Evolutionary conservation across 1,284 basidiomycete genomes (phyloP).

Genomic region (Ustilago shanxiensis): DNA sequence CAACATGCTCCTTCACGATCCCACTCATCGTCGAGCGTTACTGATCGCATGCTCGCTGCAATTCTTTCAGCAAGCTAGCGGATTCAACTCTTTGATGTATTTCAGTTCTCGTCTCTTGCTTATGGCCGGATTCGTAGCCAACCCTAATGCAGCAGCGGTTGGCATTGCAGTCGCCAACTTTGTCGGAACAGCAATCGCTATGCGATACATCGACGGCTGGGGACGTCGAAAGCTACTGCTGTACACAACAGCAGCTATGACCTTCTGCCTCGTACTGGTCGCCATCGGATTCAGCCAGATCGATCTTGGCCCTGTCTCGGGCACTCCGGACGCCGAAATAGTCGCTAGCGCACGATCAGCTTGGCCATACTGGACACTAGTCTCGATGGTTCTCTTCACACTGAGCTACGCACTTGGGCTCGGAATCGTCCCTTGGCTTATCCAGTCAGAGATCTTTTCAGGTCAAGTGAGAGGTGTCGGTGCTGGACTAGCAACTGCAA

Average conservation of each 20-base stretch:
- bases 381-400: slow-evolving; percentile 51
- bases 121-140: slow-evolving; percentile 59
- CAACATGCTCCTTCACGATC: slow-evolving; percentile 34
- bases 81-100: slow-evolving; percentile 55
- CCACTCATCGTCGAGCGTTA: slow-evolving; percentile 44
- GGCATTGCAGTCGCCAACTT: slow-evolving; percentile 62
- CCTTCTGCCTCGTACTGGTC: slow-evolving; percentile 47
- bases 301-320: slow-evolving; percentile 25
- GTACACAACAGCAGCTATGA: slow-evolving; percentile 52
- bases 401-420: slow-evolving; percentile 61
- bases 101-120: slow-evolving; percentile 51
- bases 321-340: slow-evolving; percentile 7
- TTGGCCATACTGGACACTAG: slow-evolving; percentile 53
- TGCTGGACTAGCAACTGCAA: slow-evolving; percentile 53
- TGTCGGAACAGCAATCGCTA: slow-evolving; percentile 53
- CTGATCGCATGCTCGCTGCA: slow-evolving; percentile 56
- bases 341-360: slow-evolving; percentile 6
- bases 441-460: slow-evolving; percentile 60
- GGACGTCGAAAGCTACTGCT: slow-evolving; percentile 59
- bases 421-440: slow-evolving; percentile 62
- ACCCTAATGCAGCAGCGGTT: slow-evolving; percentile 60
- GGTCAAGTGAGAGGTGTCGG: slow-evolving; percentile 49
- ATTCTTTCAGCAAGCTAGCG: slow-evolving; percentile 51
- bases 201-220: slow-evolving; percentile 56
- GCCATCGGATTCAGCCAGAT: slow-evolving; percentile 47